Conservation (phyloP, 371 early-diverging fungal genomes). For the Mucor racemosus region DNA sequence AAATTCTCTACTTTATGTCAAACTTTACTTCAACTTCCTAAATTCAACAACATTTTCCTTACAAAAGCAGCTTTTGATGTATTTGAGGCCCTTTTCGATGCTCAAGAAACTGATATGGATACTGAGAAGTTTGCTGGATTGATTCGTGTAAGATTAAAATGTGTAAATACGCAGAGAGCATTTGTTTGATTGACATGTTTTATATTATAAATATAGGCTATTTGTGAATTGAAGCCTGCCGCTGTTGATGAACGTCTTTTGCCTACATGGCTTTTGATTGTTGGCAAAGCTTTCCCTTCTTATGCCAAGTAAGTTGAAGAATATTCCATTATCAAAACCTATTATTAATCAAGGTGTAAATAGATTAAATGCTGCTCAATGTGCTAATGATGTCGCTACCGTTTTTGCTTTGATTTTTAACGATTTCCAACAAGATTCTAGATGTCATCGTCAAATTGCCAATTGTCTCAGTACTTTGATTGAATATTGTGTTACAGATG, state of each 20-base stretch:
- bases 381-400: conserved; percentile 63
- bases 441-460: conserved; percentile 58
- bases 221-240: conserved; percentile 84
- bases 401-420: conserved; percentile 77
- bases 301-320: conserved; percentile 58
- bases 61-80: conserved; percentile 86
- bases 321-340: not conserved
- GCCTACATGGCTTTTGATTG: conserved; percentile 87
- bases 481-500: conserved; percentile 71
- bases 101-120: conserved; percentile 59
- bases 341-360: not conserved
- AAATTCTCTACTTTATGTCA: conserved; percentile 70
- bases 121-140: conserved; percentile 61
- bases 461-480: conserved; percentile 72
- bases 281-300: conserved; percentile 73
- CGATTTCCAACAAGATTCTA: conserved; percentile 71
- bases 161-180: too few relatives aligned
- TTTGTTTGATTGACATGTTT: conserved; percentile 17
- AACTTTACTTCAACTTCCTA: conserved; percentile 80
- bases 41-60: conserved; percentile 81
- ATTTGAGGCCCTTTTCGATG: conserved; percentile 69
- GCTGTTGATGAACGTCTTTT: conserved; percentile 79
- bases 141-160: conserved; percentile 34
- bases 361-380: conserved; percentile 50
- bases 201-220: conserved; percentile 50